Conservation (phyloP, 352 stramenopile species). For the Phytophthora sp. region DNA sequence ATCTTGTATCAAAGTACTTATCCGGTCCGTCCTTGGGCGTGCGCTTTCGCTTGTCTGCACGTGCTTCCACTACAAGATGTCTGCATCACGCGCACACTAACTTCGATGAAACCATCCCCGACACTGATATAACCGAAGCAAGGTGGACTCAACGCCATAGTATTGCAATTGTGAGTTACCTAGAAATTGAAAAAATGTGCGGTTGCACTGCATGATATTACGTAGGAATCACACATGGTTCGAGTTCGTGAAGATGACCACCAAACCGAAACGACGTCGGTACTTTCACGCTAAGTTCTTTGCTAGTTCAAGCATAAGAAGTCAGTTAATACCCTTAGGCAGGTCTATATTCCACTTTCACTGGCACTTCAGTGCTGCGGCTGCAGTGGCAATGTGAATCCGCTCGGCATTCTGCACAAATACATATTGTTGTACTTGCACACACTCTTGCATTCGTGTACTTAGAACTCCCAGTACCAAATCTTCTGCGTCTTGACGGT, state of each 20-base stretch:
- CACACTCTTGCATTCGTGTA: slow-evolving; percentile 2
- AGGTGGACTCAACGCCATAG: too few species aligned
- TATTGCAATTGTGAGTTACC: too few species aligned
- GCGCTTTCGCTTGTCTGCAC: slow-evolving; percentile 12
- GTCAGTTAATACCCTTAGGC: not conserved
- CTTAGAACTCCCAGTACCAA: slow-evolving; percentile 15
- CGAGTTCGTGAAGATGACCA: too few species aligned
- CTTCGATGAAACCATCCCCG: slow-evolving; percentile 6
- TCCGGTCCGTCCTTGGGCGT: not conserved
- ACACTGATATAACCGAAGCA: too few species aligned
- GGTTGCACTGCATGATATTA: too few species aligned
- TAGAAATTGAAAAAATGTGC: too few species aligned
- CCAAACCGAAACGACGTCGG: not conserved
- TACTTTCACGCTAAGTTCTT: not conserved
- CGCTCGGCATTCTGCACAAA: slow-evolving; percentile 6
- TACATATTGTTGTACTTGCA: slow-evolving; percentile 7
- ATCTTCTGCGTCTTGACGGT: slow-evolving; percentile 4
- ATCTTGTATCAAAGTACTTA: slow-evolving; percentile 13
- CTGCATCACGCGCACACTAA: not conserved
- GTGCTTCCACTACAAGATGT: not conserved
- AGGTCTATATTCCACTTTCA: too few species aligned
- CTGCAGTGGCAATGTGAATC: not conserved
- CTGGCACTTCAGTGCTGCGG: not conserved
- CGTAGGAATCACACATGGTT: not conserved
- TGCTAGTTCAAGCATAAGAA: not conserved